Evolutionary conservation across 139 green algal species (phyloP).

Genomic region (Coccomyxa sp.): DNA sequence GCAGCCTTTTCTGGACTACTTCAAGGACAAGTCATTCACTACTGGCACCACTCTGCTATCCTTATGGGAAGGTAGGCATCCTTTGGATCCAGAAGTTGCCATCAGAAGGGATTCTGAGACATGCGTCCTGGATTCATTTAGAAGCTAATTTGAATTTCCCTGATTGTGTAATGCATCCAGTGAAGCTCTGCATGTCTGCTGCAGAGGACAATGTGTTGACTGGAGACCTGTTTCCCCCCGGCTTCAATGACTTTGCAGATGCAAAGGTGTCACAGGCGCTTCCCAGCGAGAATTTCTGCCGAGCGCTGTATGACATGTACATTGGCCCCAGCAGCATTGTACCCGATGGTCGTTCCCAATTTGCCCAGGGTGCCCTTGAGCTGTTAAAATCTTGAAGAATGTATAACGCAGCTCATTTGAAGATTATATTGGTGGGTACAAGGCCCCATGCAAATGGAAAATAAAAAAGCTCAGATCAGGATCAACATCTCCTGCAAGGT

Average conservation of each 20-base stretch:
- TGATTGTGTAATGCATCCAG: not conserved
- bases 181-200: not conserved
- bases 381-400: not conserved
- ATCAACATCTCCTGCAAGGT: too few species aligned
- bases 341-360: not conserved
- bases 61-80: constrained; percentile 4
- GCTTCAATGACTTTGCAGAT: not conserved
- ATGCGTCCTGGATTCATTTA: not conserved
- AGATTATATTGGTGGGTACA: too few species aligned
- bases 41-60: not conserved
- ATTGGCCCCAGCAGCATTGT: not conserved
- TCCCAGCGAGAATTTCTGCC: not conserved
- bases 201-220: not conserved
- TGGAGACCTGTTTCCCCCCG: not conserved
- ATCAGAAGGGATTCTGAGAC: not conserved
- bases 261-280: not conserved
- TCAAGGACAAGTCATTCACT: not conserved
- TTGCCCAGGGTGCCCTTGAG: not conserved
- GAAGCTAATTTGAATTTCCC: not conserved
- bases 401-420: too few species aligned
- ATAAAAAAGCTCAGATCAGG: too few species aligned
- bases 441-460: too few species aligned
- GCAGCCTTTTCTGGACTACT: not conserved
- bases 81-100: not conserved
- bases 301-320: constrained; percentile 6